Evolutionary conservation across 129 eudicot genomes (phyloP), one percentile per base, ranked within the genome.

Genomic region (Deinandra increscens): DNA sequence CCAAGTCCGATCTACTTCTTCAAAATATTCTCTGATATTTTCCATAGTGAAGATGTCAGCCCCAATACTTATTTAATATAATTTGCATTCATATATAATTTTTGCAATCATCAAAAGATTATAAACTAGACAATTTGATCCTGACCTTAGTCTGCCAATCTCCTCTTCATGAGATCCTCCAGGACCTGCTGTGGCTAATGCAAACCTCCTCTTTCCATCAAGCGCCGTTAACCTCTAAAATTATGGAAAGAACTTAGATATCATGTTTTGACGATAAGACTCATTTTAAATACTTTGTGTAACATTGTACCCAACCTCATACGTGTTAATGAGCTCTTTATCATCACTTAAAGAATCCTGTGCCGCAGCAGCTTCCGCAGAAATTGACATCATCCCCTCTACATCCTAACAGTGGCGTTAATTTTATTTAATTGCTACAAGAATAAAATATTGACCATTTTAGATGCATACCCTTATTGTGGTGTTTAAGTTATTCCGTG

Each of bases 371-470:
- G 99, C 99, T 81, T 94, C 99, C 29, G 75, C 91, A 29, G 99
- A 94, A 65, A 94, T 94, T 4, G 99, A 90, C 96, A 94, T 90
- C 99, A 94, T 89, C 19, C 99, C 99, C 74, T 90, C 99, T 68
- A 94, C 90, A 77, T 94, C 99, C 99, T 94, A 66, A 50, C 37
- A 74, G 56, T 72, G 18, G 61, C 72, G 15, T 50, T 33, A 26
- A 58, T 26, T 49, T 31, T 56, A 9, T 5, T 31, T 31, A 12
- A 29, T 56, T 56, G 39, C 10, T 23, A 13, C 4, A 56, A n/a
- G 15, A 51, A 56, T 20, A 41, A 54, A 65, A 12, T 22, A 39
- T 56, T n/a, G 46, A 50, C 34, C 29, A 56, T 11, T 26, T 23
- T 5, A 56, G 63, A 56, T 26, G 51, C 78, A 23, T 75, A 89